Conservation (phyloP, 768 basidiomycete genomes). For the Epithele typhae region DNA sequence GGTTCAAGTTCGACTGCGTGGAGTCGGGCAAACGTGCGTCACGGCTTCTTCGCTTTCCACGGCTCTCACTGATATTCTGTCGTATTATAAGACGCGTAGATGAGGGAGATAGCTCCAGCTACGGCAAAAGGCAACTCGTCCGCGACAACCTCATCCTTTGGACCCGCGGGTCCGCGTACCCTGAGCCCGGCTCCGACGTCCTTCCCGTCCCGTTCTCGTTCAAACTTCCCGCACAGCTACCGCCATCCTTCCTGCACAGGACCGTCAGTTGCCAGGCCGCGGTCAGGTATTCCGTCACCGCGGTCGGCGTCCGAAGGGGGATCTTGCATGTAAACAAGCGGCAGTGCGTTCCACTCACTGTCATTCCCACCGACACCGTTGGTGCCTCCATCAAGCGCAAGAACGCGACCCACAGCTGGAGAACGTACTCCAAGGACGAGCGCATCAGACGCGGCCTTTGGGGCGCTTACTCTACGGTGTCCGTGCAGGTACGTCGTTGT, state of each 20-base stretch:
- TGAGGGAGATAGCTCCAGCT: no score
- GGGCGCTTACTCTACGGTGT: constrained; percentile 13
- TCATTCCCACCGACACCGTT: background rate
- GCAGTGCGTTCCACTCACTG: no score
- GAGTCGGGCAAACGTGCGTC: no score
- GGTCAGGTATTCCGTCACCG: constrained; percentile 8
- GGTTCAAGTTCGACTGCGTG: no score
- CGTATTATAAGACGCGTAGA: constrained; percentile 2
- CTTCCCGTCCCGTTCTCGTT: constrained; percentile 11
- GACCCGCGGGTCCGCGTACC: constrained; percentile 6
- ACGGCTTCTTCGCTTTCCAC: no score
- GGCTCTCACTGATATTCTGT: no score
- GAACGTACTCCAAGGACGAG: background rate
- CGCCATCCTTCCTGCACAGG: constrained; percentile 5
- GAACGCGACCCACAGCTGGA: background rate
- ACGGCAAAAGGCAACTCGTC: no score
- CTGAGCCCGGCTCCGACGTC: constrained; percentile 5
- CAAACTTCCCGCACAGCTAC: constrained; percentile 2
- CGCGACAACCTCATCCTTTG: constrained; percentile 2
- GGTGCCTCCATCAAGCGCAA: constrained; percentile 1
- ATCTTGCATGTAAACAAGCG: background rate
- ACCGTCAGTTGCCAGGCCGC: background rate
- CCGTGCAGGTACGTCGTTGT: constrained; percentile 7
- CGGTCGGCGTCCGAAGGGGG: constrained; percentile 11
- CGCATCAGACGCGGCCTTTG: constrained; percentile 15